Base-by-base conservation (phyloP, 148 eudicot species). In the Rhododendron vialii region DNA sequence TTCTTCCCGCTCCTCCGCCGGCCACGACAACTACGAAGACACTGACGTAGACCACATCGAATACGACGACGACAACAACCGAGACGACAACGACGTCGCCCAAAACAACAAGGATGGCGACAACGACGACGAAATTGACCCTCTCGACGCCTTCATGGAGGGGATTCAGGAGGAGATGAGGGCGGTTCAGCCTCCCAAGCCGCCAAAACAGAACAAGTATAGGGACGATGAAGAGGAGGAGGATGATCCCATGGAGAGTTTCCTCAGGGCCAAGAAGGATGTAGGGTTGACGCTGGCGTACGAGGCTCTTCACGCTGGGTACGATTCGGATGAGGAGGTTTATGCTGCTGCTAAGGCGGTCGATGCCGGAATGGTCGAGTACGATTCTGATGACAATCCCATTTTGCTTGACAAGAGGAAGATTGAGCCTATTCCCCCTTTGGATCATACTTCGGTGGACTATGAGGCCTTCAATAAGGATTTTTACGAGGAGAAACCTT, bases 301-400 rank as follows among this genome's bases (percentile, higher is more conserved):
- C 33, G 99, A 97, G 50, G 99, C 90, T 6, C 86, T 97, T 28
- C 90, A 87, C 6, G 99, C 99, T 0, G 99, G 99, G 18, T 97
- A 97, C 51, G 92, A 97, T 91, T 93, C 96, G 3, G 99, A 97
- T 57, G 96, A 97, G 92, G 99, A 97, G 94, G 99, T 97, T 84
- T 97, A 97, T 82, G 99, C 99, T 3, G 98, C 99, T 0, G 99
- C 99, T 2, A 97, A 97, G 89, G 99, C 99, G 2, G 98, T 97
- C 71, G 99, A 97, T 86, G 98, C 96, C 24, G 99, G 99, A 28
- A 33, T 93, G 93, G 5, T 97, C 50, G 98, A 97, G 90, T 97
- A 97, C 90, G 99, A 97, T 89, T 90, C 93, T 3, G 99, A 97
- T 81, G 99, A 97, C 89, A 97, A 97, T 90, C 99, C 99, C 0